phyloP scores from a whole-genome alignment of 495 filamentous ascomycete species.

The Trypethelium eluteriae region DNA sequence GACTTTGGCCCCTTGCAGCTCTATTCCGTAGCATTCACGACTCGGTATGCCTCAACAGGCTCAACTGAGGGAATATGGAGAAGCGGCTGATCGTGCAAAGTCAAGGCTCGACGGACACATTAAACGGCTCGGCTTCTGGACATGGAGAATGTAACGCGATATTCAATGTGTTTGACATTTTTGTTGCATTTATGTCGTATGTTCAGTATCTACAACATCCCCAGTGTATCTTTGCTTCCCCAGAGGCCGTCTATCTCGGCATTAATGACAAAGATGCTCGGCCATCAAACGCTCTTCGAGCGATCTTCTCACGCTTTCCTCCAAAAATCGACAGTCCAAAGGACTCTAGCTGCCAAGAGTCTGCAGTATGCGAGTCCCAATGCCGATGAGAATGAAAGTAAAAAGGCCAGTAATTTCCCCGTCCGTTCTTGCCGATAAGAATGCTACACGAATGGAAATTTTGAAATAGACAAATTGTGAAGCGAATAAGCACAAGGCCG shows the following conservation, averaged over 20 bases:
- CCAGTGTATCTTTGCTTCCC: background rate
- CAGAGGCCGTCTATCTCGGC: background rate
- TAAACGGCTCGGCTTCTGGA: background rate
- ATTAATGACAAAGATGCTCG: background rate
- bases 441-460: conserved; percentile 1
- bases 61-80: too few relatives aligned
- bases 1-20: too few relatives aligned
- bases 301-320: background rate
- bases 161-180: conserved; percentile 7
- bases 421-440: background rate
- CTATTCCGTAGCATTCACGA: too few relatives aligned
- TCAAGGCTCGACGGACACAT: background rate
- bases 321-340: background rate
- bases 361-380: too few relatives aligned
- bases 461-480: background rate
- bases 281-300: background rate
- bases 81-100: too few relatives aligned
- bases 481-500: background rate
- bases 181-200: background rate
- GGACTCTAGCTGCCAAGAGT: background rate
- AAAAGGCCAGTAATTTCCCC: background rate
- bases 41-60: too few relatives aligned
- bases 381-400: background rate
- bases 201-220: background rate
- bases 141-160: background rate